These are phyloP conservation scores for Aspergillus sp. DNA, from an alignment of 2,329 filamentous ascomycete species.

Conservation along the genomic window DNA sequence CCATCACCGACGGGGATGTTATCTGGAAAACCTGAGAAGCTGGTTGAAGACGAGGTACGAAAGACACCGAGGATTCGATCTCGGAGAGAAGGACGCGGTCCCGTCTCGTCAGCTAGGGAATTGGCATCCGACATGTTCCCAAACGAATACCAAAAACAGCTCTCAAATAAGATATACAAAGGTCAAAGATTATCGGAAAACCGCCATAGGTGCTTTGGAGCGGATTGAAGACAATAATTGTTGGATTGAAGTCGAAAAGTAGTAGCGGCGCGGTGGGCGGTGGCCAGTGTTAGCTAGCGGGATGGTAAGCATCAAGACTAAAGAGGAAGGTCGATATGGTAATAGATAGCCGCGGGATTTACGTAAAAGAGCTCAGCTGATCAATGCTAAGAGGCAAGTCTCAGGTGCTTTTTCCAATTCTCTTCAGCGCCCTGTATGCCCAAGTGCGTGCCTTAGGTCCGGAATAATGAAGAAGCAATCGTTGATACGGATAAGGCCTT, in stretches of 20 bases:
- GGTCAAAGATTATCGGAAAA: no score
- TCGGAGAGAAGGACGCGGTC: conserved; percentile 24
- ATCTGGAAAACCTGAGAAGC: conserved; percentile 8
- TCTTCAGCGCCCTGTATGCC: no score
- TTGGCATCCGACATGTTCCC: conserved; percentile 24
- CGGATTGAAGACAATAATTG: conserved; percentile 1
- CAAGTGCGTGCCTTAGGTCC: no score
- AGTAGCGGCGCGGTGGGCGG: conserved; percentile 17
- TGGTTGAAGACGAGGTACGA: conserved; percentile 12
- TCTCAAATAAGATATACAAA: no score
- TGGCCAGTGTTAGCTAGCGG: conserved; percentile 18
- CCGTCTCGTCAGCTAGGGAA: conserved; percentile 13
- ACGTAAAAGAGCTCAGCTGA: no score
- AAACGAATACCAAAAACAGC: not conserved
- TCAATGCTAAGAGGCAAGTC: no score
- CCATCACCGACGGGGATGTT: conserved; percentile 2
- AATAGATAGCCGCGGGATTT: no score
- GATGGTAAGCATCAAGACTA: conserved; percentile 2
- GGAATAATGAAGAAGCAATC: no score
- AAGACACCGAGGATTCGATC: conserved; percentile 28
- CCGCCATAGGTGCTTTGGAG: no score
- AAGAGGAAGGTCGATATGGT: not conserved
- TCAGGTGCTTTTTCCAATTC: no score
- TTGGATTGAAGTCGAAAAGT: not conserved
- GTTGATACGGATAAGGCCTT: no score